Base-by-base conservation (phyloP, 2,329 filamentous ascomycete genomes). In the Talaromyces islandicus region DNA sequence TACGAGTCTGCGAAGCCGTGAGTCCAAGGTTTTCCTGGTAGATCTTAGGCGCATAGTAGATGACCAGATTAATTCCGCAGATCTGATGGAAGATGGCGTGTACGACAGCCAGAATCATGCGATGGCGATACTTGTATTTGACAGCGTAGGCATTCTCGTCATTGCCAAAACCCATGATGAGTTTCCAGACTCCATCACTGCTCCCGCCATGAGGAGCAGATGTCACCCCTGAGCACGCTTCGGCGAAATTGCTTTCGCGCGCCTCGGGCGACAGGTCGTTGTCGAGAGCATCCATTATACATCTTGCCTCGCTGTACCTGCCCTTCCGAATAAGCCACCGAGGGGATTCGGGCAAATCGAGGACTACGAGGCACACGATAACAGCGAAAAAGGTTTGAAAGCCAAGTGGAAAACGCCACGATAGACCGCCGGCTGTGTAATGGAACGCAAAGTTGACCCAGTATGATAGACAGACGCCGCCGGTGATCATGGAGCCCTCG, bases 351-450 rank as follows among this genome's bases (percentile, higher is more conserved):
- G 72, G 71, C 12, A 73, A 60, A 41, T 67, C 68, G 14, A 73
- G 65, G 63, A 80, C 75, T 21, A 70, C 65, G 17, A 71, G 57
- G 25, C 70, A 63, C 24, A 78, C 68, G 57, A 81, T 68, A 11
- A 81, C 56, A 3, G 71, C 78, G 61, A 80, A 81, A 14, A 79
- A 63, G 30, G 75, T 67, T 62, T 81, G 78, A 66, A 81, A 80
- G 1, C 78, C 77, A 55, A 80, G 75, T 0, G 79, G 78, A 62
- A 81, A 79, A 1, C 79, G 73, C 78, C 78, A 81, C 7, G 65
- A 68, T 11, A 74, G 48, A 27, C 69, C 64, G 0, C 66, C 66
- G 5, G 69, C 61, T 3, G 59, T 64, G 43, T 65, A 67, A 4
- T 62, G 63, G n/a, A 57, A 61, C 4, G 65, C 67, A 25, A 66